A percentile compares a stretch with the other conserved stretches of the same genome.
Evolutionary conservation across 805 yeast genomes (phyloP).

Genomic region (Komagataella populi): DNA sequence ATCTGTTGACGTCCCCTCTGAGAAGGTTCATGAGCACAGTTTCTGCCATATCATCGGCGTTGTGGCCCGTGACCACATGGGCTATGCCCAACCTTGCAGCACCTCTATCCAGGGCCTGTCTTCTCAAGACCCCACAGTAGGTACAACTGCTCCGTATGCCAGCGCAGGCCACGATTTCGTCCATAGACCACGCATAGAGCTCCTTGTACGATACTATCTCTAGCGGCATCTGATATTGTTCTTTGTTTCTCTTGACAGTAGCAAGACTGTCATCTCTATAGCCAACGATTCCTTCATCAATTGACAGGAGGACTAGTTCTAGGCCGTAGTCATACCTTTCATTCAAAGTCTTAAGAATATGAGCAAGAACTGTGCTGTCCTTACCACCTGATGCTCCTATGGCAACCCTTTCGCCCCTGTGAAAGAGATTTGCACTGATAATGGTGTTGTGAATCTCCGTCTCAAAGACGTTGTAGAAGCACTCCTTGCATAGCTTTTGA

Average conservation of each 20-base stretch:
- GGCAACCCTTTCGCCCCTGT: conserved; percentile 78
- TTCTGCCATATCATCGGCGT: conserved; percentile 99
- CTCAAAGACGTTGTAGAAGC: conserved; percentile 86
- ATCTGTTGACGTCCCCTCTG: conserved; percentile 91
- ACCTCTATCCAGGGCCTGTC: conserved; percentile 95
- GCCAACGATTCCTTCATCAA: conserved; percentile 96
- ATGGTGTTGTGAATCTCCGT: conserved; percentile 93
- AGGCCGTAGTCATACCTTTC: conserved; percentile 83
- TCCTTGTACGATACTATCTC: conserved; percentile 64
- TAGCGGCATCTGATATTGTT: conserved; percentile 37
- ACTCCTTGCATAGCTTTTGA: conserved; percentile 78
- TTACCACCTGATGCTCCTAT: conserved; percentile 99
- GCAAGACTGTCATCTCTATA: conserved; percentile 95
- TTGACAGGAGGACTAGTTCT: conserved; percentile 67
- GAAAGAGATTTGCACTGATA: conserved; percentile 49
- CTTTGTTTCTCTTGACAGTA: conserved; percentile 86
- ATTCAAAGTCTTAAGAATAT: conserved; percentile 73
- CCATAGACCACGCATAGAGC: conserved; percentile 97
- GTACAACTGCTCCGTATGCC: conserved; percentile 93
- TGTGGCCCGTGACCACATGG: conserved; percentile 96
- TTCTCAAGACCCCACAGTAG: conserved; percentile 91
- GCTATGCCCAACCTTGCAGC: conserved; percentile 73
- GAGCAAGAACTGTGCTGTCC: conserved; percentile 91
- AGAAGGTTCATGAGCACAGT: conserved; percentile 90
- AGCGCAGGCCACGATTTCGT: conserved; percentile 87